Conservation (phyloP, 2,329 filamentous ascomycete species). For the Aspergillus glaucus region DNA sequence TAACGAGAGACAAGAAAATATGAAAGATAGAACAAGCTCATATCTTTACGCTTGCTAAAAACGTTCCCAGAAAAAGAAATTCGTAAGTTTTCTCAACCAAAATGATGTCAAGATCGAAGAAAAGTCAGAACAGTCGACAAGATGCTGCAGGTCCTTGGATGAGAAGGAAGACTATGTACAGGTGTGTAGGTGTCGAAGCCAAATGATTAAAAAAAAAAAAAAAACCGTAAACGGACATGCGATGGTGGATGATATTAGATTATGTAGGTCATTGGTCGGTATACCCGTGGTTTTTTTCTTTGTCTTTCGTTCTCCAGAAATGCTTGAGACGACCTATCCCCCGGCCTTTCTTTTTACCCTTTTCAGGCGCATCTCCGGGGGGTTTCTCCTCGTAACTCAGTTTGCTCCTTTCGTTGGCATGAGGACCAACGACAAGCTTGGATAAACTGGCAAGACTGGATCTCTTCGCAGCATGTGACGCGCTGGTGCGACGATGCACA, state of each 20-base stretch:
- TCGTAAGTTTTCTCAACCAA: constrained; percentile 25
- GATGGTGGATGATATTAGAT: constrained; percentile 12
- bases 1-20: constrained; percentile 29
- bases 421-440: constrained; percentile 39
- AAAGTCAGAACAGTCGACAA: constrained; percentile 2
- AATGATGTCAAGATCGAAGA: constrained; percentile 4
- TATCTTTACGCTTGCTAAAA: constrained; percentile 24
- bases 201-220: constrained; percentile 2
- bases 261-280: constrained; percentile 9
- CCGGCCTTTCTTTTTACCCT: constrained; percentile 38
- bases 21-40: constrained; percentile 18
- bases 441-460: constrained; percentile 45
- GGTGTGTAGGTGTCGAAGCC: background rate
- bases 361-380: constrained; percentile 32
- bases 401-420: constrained; percentile 39
- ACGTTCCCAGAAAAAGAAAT: constrained; percentile 28
- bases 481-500: constrained; percentile 33
- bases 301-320: constrained; percentile 46
- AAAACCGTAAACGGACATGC: constrained; percentile 7
- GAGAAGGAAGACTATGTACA: constrained; percentile 11
- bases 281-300: constrained; percentile 25
- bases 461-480: constrained; percentile 37
- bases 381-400: constrained; percentile 41
- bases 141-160: constrained; percentile 3
- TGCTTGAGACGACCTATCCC: constrained; percentile 44